Base-by-base conservation (phyloP, 352 stramenopile genomes). In the Globisporangium radiosum region DNA sequence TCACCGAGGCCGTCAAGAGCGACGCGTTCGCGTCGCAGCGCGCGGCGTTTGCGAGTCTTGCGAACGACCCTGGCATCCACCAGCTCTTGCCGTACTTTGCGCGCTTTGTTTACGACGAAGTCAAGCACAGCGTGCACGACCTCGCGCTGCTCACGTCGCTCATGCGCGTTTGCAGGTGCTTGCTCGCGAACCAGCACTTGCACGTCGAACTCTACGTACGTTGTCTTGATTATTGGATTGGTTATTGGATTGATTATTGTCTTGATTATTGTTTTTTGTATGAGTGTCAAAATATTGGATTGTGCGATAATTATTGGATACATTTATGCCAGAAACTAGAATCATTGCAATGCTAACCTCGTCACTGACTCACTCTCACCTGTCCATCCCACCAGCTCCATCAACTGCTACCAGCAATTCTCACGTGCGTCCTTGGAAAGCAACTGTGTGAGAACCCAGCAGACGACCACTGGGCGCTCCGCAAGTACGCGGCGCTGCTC, bases 181-280 rank as follows among this genome's bases (percentile, higher is more conserved):
- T 98, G 54, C 78, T 98, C 13, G 73, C 79, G 17, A 98, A 98
- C 76, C 76, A 82, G 15, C 81, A 90, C 57, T 75, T 98, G 36
- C 90, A 95, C 70, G 84, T 98, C 13, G 94, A 98, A 73, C 75
- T 98, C 52, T 97, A 94, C 57, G 85, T 94, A 72, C n/a, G 81
- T 78, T 39, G 33, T 0, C 11, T 7, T 37, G 33, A 39, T 40
- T 40, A 15, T 51, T 7, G 15, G 40, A 44, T 8, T 8, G 40
- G 2, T 33, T 33, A 33, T 33, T 33, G 25, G 1, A 3, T 33
- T 33, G 25, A 33, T 3, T 33, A 33, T 33, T 33, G 25, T 33
- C 19, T 25, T 25, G 19, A 25, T 25, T 25, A 25, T 25, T 25
- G 19, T 33, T 33, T 33, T 33, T 33, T 33, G 25, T 33, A 33